Evolutionary conservation across 139 green algal species (phyloP).

Genomic region (Closterium sp.): DNA sequence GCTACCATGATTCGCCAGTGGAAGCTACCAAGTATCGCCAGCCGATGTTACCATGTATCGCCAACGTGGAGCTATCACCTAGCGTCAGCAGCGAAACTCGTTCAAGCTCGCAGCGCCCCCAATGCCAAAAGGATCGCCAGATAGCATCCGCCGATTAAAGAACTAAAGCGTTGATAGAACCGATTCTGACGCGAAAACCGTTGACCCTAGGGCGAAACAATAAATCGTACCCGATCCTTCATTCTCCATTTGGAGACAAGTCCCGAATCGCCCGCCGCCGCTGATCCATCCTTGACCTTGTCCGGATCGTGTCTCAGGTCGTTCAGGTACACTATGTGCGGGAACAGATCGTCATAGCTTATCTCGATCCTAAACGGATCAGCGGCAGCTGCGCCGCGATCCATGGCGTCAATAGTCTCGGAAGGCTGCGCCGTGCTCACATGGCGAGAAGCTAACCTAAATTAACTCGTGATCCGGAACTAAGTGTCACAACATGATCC

Average conservation of each 20-base stretch:
- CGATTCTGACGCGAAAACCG: background rate
- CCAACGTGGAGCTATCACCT: background rate
- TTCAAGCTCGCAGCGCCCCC: background rate
- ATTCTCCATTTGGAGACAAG: slow-evolving; percentile 35
- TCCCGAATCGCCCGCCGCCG: background rate
- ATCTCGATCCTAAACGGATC: background rate
- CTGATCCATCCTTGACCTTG: background rate
- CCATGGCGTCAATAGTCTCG: background rate
- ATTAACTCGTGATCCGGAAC: background rate
- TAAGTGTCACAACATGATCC: background rate
- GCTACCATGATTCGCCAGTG: background rate
- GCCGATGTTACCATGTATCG: background rate
- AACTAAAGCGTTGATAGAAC: background rate
- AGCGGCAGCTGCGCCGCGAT: background rate
- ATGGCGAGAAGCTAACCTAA: background rate
- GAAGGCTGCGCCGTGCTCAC: background rate
- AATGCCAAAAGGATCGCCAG: background rate
- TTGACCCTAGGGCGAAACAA: background rate
- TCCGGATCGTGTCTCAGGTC: slow-evolving; percentile 9
- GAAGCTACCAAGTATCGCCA: background rate
- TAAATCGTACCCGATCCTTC: slow-evolving; percentile 29
- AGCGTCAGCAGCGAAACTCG: background rate
- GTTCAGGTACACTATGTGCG: background rate
- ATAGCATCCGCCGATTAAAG: background rate
- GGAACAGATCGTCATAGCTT: background rate